These are phyloP conservation scores for Aspergillus sclerotioniger DNA, from an alignment of 495 filamentous ascomycete species.

Conservation along the genomic window DNA sequence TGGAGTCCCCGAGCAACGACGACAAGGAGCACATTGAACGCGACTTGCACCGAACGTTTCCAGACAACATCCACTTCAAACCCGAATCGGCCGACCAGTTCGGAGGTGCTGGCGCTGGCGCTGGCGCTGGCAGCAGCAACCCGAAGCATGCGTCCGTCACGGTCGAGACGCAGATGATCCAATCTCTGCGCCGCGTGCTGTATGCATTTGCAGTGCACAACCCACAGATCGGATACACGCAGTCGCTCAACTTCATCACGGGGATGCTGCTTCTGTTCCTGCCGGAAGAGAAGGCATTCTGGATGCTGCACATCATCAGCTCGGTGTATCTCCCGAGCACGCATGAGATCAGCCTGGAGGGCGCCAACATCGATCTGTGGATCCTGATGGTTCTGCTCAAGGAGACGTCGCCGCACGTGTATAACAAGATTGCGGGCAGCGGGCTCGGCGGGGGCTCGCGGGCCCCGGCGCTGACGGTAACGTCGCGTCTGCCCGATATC, in stretches of 20 bases:
- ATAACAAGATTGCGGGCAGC: slow-evolving; percentile 82
- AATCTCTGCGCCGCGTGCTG: slow-evolving; percentile 78
- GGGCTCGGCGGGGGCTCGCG: slow-evolving; percentile 51
- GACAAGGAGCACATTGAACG: slow-evolving; percentile 92
- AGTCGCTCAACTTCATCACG: slow-evolving; percentile 96
- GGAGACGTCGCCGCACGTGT: slow-evolving; percentile 81
- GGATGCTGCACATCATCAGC: slow-evolving; percentile 92
- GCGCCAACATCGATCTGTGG: slow-evolving; percentile 91
- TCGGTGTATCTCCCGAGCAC: slow-evolving; percentile 85
- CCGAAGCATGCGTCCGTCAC: slow-evolving; percentile 33
- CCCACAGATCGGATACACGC: slow-evolving; percentile 90
- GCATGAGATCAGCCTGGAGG: slow-evolving; percentile 87
- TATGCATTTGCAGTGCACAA: slow-evolving; percentile 88
- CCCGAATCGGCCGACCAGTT: slow-evolving; percentile 50
- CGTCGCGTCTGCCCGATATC: slow-evolving; percentile 76
- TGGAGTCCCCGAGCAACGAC: slow-evolving; percentile 59
- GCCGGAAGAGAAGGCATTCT: slow-evolving; percentile 87
- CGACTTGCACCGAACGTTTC: slow-evolving; percentile 92
- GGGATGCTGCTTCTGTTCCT: slow-evolving; percentile 93
- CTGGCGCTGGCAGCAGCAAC: slow-evolving; percentile 30
- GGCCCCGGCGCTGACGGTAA: slow-evolving; percentile 44
- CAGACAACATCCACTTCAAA: slow-evolving; percentile 91
- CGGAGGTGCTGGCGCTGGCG: slow-evolving; percentile 15
- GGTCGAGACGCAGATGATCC: slow-evolving; percentile 73
- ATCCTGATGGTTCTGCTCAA: slow-evolving; percentile 84